Percentiles rank a stretch among this genome's conserved stretches.
These are phyloP conservation scores for Rhizophagus prolifer DNA, from an alignment of 192 early-diverging fungal genomes.

Conservation along the genomic window DNA sequence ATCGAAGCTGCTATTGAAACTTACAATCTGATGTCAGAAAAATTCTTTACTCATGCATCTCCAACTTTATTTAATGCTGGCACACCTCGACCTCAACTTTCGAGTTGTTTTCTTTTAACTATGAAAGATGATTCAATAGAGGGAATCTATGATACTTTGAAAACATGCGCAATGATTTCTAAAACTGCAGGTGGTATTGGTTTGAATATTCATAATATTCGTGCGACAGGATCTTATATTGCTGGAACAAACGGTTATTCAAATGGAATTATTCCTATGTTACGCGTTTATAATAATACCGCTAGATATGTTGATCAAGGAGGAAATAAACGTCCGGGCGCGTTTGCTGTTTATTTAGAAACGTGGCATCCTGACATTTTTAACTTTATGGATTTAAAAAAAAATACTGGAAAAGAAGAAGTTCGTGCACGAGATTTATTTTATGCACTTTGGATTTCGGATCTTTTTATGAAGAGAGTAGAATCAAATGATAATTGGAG, in stretches of 20 bases:
- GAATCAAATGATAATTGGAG: constrained; percentile 91
- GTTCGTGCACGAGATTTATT: constrained; percentile 94
- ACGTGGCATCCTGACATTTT: constrained; percentile 99
- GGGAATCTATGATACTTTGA: constrained; percentile 97
- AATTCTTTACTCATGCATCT: constrained; percentile 95
- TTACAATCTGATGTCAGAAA: constrained; percentile 89
- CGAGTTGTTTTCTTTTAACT: constrained; percentile 91
- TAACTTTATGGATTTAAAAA: constrained; percentile 92
- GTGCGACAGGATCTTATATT: constrained; percentile 93
- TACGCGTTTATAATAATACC: constrained; percentile 98
- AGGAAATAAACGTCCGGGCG: constrained; percentile 97
- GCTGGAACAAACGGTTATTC: constrained; percentile 97
- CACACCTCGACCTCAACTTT: constrained; percentile 93
- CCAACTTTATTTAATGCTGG: constrained; percentile 99
- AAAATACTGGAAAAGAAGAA: constrained; percentile 99
- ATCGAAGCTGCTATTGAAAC: constrained; percentile 92
- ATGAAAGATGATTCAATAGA: constrained; percentile 98
- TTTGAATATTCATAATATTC: constrained; percentile 96
- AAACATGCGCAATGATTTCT: constrained; percentile 96
- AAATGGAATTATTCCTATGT: constrained; percentile 96
- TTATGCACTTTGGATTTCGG: constrained; percentile 96
- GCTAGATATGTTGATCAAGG: constrained; percentile 99
- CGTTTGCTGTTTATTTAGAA: constrained; percentile 98
- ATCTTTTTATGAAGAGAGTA: constrained; percentile 98
- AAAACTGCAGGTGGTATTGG: constrained; percentile 98